Evolutionary conservation across 371 early-diverging fungal genomes (phyloP).

Genomic region (Massospora cicadina): DNA sequence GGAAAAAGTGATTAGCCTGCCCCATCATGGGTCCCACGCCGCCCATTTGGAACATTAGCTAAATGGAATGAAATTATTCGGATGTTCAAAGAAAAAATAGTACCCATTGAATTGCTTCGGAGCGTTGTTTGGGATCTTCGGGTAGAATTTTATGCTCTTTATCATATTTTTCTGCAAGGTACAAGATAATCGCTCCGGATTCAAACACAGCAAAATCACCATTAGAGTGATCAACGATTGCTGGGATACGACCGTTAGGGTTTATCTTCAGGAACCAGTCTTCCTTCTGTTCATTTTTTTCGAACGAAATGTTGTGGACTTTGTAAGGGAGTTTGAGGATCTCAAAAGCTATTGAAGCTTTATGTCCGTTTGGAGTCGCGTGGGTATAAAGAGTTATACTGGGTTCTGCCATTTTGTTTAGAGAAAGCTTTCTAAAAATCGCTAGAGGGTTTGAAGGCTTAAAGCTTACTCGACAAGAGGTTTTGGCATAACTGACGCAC

Average conservation of each 20-base stretch:
- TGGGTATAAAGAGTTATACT: constrained; percentile 10
- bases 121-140: constrained; percentile 20
- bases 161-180: constrained; percentile 29
- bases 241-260: constrained; percentile 27
- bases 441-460: background rate
- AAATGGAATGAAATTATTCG: constrained; percentile 9
- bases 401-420: constrained; percentile 7
- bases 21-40: constrained; percentile 17
- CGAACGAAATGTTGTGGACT: constrained; percentile 16
- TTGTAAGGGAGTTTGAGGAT: constrained; percentile 22
- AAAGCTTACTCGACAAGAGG: background rate
- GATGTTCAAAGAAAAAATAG: background rate
- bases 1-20: constrained; percentile 25
- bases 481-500: too few species aligned
- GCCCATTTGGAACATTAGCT: constrained; percentile 27
- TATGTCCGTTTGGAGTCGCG: constrained; percentile 16
- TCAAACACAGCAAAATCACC: constrained; percentile 29
- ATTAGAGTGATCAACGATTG: constrained; percentile 22
- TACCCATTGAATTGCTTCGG: constrained; percentile 23
- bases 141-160: constrained; percentile 22
- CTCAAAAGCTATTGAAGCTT: constrained; percentile 22
- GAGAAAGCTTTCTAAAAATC: too few species aligned
- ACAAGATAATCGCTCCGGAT: constrained; percentile 29
- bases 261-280: constrained; percentile 31
- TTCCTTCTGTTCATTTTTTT: constrained; percentile 25